These are phyloP conservation scores for Geotrichum citri-aurantii DNA, from an alignment of 1,139 yeast genomes.

Conservation along the genomic window DNA sequence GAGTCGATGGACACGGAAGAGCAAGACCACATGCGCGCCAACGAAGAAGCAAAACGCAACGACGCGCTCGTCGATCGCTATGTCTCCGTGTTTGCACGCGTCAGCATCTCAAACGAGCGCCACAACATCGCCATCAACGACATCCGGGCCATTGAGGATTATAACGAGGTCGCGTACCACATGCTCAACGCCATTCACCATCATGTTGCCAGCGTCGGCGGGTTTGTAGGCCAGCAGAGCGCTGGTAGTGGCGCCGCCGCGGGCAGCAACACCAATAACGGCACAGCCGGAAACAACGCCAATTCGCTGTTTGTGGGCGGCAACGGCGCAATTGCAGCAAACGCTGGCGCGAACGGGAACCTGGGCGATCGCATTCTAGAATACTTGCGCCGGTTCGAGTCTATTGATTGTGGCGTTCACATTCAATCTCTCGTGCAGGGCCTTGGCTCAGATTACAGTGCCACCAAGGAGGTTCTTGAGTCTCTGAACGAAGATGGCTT, in stretches of 20 bases:
- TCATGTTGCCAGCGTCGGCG: conserved; percentile 8
- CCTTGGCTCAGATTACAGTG: conserved; percentile 1
- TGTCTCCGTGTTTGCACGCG: conserved; percentile 11
- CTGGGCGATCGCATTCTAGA: conserved; percentile 8
- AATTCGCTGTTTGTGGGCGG: neutral
- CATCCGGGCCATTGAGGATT: conserved; percentile 2
- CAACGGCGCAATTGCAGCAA: neutral
- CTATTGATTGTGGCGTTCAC: conserved; percentile 6
- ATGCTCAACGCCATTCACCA: conserved; percentile 6
- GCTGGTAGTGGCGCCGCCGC: neutral
- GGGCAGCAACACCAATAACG: neutral
- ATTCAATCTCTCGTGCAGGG: conserved; percentile 7
- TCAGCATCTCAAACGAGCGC: neutral
- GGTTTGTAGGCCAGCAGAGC: neutral
- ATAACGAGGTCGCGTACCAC: conserved; percentile 12
- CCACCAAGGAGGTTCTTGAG: conserved; percentile 1
- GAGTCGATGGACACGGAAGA: too few relatives aligned
- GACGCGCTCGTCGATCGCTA: neutral
- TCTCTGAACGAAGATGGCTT: conserved; percentile 1
- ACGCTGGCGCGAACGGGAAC: neutral
- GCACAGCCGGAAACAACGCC: neutral
- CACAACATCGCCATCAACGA: conserved; percentile 6
- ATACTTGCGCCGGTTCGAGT: neutral
- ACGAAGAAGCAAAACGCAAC: neutral
- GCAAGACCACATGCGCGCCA: too few relatives aligned